phyloP scores from a whole-genome alignment of 2,329 filamentous ascomycete genomes.

The Purpureocillium lavendulum region DNA sequence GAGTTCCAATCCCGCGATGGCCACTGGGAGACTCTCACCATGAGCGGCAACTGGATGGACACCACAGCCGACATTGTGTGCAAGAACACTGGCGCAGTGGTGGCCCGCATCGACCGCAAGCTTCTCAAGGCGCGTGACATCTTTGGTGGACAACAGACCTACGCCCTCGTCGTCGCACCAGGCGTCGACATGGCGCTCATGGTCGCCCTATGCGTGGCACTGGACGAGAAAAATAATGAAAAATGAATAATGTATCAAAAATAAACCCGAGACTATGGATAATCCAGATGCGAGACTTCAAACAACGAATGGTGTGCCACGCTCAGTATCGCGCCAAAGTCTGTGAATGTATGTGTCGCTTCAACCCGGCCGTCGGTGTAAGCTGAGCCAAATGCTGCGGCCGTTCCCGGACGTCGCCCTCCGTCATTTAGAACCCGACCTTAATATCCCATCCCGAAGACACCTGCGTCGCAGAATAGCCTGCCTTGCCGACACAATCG shows the following conservation, averaged over 20 bases:
- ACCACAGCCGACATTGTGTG: constrained; percentile 49
- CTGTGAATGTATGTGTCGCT: no score
- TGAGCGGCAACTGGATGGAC: constrained; percentile 56
- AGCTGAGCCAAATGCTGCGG: no score
- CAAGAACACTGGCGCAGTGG: constrained; percentile 35
- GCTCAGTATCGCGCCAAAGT: no score
- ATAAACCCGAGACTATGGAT: no score
- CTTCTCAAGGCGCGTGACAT: constrained; percentile 49
- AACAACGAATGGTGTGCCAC: no score
- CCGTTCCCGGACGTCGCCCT: no score
- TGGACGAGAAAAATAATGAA: constrained; percentile 54
- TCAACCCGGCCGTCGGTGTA: no score
- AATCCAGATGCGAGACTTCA: no score
- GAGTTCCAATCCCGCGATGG: constrained; percentile 45
- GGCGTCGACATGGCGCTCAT: constrained; percentile 59
- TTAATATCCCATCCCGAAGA: constrained; percentile 5
- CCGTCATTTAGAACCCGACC: constrained; percentile 8
- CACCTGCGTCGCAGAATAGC: background rate
- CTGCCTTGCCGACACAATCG: constrained; percentile 7
- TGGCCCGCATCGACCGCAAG: constrained; percentile 52
- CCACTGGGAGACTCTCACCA: constrained; percentile 35
- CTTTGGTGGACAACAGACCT: constrained; percentile 55
- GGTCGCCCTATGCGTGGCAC: constrained; percentile 56
- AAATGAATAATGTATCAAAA: background rate
- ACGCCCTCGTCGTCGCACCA: constrained; percentile 54